Evolutionary conservation across 1,284 basidiomycete species (phyloP), one percentile per base, ranked within the genome.

Genomic region (Cryptococcus jaspeensis): DNA sequence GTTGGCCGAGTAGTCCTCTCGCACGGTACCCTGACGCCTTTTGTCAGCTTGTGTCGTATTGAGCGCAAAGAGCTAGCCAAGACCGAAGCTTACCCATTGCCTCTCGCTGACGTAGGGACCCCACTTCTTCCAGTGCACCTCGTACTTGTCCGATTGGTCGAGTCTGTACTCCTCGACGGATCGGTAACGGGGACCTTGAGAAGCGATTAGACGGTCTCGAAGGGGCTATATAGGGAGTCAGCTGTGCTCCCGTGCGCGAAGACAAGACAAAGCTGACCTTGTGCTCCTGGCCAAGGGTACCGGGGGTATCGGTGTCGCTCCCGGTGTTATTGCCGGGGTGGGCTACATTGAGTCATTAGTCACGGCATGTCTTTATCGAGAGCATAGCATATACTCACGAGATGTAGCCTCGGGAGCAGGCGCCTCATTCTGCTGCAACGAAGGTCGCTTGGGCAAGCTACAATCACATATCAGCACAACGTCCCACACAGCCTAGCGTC

Each of bases 61-160:
- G 35, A 6, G 5, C 15, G 9, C 5, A 11, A 1, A n/a, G 32
- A 50, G 23, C 22, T 23, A 32, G 4, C 9, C 5, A 32, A 9
- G 20, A 40, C 22, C 22, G 1, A 28, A 11, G 83, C 87, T 67
- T 64, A 90, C 93, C 95, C 95, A 99, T 83, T 98, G 95, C 59
- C 95, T 84, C 79, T 99, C 95, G 62, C 88, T 89, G 60, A 99
- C 83, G 80, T 98, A 98, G 16, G 95, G 95, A 28, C 95, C 95
- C 95, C 95, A 98, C 67, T 91, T 84, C 79, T 97, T 97, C 95
- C 95, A 99, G 77, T 98, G 92, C 42, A 81, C 80, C 61, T 85
- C 81, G 66, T 85, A 85, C 55, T 80, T 75, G 57, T 80, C 82
- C 61, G 88, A 86, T 69, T 90, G 85, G 45, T 85, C 78, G 16